These are phyloP conservation scores for Schoenoplectus triqueter DNA, from an alignment of 202 grass and related monocot genomes.

Conservation along the genomic window DNA sequence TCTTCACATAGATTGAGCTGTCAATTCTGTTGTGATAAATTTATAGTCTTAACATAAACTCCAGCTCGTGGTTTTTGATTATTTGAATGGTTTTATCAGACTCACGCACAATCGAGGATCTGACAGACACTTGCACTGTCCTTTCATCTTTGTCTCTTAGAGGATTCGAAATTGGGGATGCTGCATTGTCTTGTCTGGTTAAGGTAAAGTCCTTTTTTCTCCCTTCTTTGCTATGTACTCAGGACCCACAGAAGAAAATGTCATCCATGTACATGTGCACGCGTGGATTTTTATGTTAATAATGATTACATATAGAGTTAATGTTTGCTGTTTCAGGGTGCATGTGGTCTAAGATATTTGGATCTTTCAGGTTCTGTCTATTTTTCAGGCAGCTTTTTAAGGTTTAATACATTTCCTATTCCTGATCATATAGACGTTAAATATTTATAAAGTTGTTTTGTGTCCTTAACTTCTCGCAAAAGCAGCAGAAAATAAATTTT, in stretches of 20 bases:
- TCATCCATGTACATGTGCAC: not conserved
- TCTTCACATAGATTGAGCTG: not conserved
- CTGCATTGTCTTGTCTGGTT: constrained; percentile 3
- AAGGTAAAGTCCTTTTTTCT: constrained; percentile 24
- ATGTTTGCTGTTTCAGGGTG: constrained; percentile 21
- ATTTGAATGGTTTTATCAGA: constrained; percentile 23
- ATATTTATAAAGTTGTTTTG: not conserved
- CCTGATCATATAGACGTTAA: not conserved
- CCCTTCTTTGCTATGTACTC: not conserved
- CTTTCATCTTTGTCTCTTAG: constrained; percentile 33
- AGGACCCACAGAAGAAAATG: not conserved
- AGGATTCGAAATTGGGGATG: constrained; percentile 11
- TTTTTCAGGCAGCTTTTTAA: constrained; percentile 28
- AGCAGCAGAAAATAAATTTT: not conserved
- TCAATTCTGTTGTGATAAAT: not conserved
- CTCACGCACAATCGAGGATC: not conserved
- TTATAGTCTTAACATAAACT: not conserved
- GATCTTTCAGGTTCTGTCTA: constrained; percentile 9
- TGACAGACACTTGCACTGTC: constrained; percentile 15
- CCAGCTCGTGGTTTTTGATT: constrained; percentile 3
- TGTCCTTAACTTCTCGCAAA: not conserved
- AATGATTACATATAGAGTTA: not conserved
- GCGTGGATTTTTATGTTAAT: not conserved
- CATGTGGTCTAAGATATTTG: constrained; percentile 25
- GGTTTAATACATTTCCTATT: not conserved